Evolutionary conservation across 371 early-diverging fungal genomes (phyloP).

Genomic region (Globomyces sp.): DNA sequence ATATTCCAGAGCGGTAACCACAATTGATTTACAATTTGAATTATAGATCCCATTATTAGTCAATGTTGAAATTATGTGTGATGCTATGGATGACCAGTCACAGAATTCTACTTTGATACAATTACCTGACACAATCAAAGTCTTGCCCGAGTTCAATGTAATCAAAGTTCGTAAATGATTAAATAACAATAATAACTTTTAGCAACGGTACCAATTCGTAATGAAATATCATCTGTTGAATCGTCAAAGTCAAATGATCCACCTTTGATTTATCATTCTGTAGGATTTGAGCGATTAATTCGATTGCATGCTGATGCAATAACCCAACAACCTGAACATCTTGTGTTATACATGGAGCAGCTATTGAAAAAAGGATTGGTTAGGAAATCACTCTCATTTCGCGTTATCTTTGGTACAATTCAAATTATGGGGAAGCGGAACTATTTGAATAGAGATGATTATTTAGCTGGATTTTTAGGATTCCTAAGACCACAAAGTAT

Average conservation of each 20-base stretch:
- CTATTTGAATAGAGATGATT: neutral
- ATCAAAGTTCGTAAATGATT: slow-evolving; percentile 1
- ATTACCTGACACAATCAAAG: slow-evolving; percentile 11
- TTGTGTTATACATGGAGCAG: slow-evolving; percentile 28
- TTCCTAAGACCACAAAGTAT: slow-evolving; percentile 22
- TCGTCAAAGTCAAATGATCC: too few species aligned
- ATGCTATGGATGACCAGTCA: slow-evolving; percentile 3
- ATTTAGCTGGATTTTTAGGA: slow-evolving; percentile 5
- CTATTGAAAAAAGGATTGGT: slow-evolving; percentile 21
- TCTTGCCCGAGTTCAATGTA: slow-evolving; percentile 1
- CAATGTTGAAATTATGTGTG: slow-evolving; percentile 15
- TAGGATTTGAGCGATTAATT: slow-evolving; percentile 13
- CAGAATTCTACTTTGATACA: slow-evolving; percentile 1
- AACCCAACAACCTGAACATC: slow-evolving; percentile 25
- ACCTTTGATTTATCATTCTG: neutral
- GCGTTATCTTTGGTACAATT: slow-evolving; percentile 30
- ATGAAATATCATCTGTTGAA: too few species aligned
- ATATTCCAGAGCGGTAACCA: neutral
- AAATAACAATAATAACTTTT: neutral
- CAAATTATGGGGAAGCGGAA: slow-evolving; percentile 20
- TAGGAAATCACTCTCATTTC: slow-evolving; percentile 8
- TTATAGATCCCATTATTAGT: slow-evolving; percentile 6
- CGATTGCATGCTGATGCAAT: slow-evolving; percentile 31
- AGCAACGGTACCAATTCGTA: neutral
- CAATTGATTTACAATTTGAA: too few species aligned